Conservation (phyloP, 352 stramenopile species). For the Phytophthora podocarpi region DNA sequence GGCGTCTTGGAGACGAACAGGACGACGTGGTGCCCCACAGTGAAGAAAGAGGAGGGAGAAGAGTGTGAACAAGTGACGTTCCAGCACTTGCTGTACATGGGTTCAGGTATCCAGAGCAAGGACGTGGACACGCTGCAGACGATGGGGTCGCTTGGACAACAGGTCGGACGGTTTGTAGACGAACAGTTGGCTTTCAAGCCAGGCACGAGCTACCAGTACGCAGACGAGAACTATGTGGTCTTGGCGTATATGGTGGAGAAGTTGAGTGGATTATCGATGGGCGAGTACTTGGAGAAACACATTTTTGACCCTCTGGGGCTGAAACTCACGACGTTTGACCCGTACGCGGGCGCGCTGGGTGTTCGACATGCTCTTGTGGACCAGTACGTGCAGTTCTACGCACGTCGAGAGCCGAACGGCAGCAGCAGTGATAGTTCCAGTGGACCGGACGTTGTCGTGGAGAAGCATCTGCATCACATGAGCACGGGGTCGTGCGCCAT, state of each 20-base stretch:
- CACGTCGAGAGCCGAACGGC: constrained; percentile 9
- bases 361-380: constrained; percentile 46
- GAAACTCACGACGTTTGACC: constrained; percentile 57
- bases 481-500: constrained; percentile 57
- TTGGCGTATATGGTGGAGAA: constrained; percentile 72
- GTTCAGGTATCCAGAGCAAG: constrained; percentile 47
- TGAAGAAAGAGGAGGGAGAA: constrained; percentile 12
- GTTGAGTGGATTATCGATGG: constrained; percentile 45
- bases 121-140: constrained; percentile 5
- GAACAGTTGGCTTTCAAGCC: constrained; percentile 55
- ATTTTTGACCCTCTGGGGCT: constrained; percentile 44
- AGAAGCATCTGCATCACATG: constrained; percentile 36
- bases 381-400: constrained; percentile 63
- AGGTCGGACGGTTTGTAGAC: constrained; percentile 59
- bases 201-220: constrained; percentile 54
- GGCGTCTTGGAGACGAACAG: constrained; percentile 47
- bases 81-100: constrained; percentile 68
- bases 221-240: constrained; percentile 61
- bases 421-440: constrained; percentile 12
- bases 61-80: constrained; percentile 64
- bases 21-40: constrained; percentile 53
- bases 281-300: constrained; percentile 46
- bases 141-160: constrained; percentile 33
- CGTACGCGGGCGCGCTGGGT: constrained; percentile 33
- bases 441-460: constrained; percentile 3